Conservation (phyloP, 106 monocot species). For the Acanthochlamys bracteata region DNA sequence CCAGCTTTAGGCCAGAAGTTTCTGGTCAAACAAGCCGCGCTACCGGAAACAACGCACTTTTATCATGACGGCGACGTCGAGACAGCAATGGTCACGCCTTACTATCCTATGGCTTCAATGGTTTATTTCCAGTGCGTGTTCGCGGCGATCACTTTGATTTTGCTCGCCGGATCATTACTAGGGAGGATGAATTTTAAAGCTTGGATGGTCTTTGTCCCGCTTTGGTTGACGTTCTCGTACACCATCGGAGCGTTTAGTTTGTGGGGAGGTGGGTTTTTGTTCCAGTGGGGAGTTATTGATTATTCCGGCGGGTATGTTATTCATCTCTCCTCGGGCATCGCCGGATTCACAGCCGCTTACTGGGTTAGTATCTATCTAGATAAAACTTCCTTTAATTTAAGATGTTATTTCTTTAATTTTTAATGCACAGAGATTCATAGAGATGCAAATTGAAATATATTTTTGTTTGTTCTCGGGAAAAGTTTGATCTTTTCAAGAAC, state of each 20-base stretch:
- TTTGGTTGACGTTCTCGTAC: conserved; percentile 56
- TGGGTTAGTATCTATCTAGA: conserved; percentile 25
- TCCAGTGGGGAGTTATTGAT: conserved; percentile 51
- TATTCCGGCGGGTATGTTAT: conserved; percentile 50
- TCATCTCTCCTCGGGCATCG: conserved; percentile 40
- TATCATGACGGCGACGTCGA: conserved; percentile 20
- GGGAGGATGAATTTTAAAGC: conserved; percentile 52
- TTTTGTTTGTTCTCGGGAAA: too few species aligned
- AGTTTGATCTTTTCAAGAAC: too few species aligned
- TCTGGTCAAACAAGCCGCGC: conserved; percentile 24
- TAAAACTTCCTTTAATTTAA: too few species aligned
- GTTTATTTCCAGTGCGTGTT: conserved; percentile 61
- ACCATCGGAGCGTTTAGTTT: conserved; percentile 38
- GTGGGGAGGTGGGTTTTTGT: conserved; percentile 48
- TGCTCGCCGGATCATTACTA: conserved; percentile 42
- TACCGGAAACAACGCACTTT: conserved; percentile 31
- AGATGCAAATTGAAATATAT: too few species aligned
- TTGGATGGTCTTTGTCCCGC: conserved; percentile 54
- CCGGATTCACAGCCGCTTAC: conserved; percentile 38
- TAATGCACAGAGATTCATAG: too few species aligned
- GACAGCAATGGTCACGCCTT: conserved; percentile 20
- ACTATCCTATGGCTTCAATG: conserved; percentile 52
- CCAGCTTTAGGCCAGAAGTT: conserved; percentile 41
- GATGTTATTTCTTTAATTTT: too few species aligned
- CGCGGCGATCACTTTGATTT: conserved; percentile 45